Evolutionary conservation across 768 basidiomycete species (phyloP).

Genomic region (Boletellus ananas): DNA sequence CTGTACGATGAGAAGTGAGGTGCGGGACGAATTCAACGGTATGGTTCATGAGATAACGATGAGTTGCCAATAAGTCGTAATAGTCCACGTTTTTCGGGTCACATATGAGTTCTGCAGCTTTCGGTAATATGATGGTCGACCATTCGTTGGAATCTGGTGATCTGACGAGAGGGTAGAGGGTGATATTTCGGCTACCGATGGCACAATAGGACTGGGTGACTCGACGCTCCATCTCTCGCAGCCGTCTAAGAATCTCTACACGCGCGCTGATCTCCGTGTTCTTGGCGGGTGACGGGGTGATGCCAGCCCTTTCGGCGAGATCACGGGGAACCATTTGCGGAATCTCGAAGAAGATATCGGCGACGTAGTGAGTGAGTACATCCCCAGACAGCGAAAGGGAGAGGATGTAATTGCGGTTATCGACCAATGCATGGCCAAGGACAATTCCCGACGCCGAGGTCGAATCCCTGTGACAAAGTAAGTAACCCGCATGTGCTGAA

Average conservation of each 20-base stretch:
- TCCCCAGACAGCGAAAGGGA: slow-evolving; percentile 45
- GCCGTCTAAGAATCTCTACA: slow-evolving; percentile 55
- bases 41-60: slow-evolving; percentile 61
- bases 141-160: slow-evolving; percentile 49
- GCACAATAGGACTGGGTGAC: slow-evolving; percentile 44
- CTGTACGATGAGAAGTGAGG: slow-evolving; percentile 40
- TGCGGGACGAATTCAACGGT: slow-evolving; percentile 52
- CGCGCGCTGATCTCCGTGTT: slow-evolving; percentile 52
- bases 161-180: slow-evolving; percentile 43
- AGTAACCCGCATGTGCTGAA: slow-evolving; percentile 1
- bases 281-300: slow-evolving; percentile 23
- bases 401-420: slow-evolving; percentile 27
- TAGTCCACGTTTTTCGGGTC: slow-evolving; percentile 18
- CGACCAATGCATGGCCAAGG: slow-evolving; percentile 29
- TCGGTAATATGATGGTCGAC: slow-evolving; percentile 48
- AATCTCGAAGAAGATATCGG: slow-evolving; percentile 61
- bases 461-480: slow-evolving; percentile 15
- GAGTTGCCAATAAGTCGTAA: slow-evolving; percentile 48
- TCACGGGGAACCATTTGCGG: slow-evolving; percentile 50
- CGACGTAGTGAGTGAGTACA: slow-evolving; percentile 41
- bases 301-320: slow-evolving; percentile 49
- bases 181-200: slow-evolving; percentile 24
- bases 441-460: slow-evolving; percentile 26
- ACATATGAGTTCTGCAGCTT: slow-evolving; percentile 48
- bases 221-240: slow-evolving; percentile 50